These are phyloP conservation scores for Macrophomina pseudophaseolina DNA, from an alignment of 2,329 filamentous ascomycete species.

Conservation along the genomic window DNA sequence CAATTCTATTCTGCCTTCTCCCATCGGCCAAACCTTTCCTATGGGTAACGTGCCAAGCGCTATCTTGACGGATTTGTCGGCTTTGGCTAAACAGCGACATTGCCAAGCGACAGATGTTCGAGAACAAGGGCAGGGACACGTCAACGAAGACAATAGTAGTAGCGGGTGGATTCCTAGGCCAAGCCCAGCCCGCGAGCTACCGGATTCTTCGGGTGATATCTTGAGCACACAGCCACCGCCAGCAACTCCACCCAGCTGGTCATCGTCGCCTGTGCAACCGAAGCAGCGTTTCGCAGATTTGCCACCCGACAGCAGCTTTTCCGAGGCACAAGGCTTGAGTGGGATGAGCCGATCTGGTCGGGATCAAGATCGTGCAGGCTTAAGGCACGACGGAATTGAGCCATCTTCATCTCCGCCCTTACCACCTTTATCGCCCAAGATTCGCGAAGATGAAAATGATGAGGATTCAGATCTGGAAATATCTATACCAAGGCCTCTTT, in stretches of 20 bases:
- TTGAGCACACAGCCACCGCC: not conserved
- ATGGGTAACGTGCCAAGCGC: constrained; percentile 2
- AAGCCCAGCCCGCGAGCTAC: not conserved
- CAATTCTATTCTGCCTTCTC: not conserved
- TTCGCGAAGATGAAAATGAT: not conserved
- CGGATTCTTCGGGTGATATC: not conserved
- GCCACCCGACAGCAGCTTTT: constrained; percentile 4
- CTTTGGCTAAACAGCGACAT: not conserved
- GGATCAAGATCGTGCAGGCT: not conserved
- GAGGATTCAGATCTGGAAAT: constrained; percentile 13
- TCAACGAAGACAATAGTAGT: not conserved
- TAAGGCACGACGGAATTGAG: too few relatives aligned
- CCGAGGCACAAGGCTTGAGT: not conserved
- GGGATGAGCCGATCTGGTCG: not conserved
- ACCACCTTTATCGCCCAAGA: too few relatives aligned
- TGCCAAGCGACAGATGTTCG: not conserved
- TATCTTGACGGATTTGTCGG: not conserved
- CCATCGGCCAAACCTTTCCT: not conserved
- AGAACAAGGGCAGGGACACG: not conserved
- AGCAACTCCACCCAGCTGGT: not conserved
- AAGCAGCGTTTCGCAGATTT: not conserved
- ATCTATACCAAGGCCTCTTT: not conserved
- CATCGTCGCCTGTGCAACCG: not conserved
- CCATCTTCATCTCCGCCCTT: not conserved
- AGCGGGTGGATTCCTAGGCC: too few relatives aligned